phyloP scores from a whole-genome alignment of 2,329 filamentous ascomycete genomes.

The Hymenoscyphus scutula region DNA sequence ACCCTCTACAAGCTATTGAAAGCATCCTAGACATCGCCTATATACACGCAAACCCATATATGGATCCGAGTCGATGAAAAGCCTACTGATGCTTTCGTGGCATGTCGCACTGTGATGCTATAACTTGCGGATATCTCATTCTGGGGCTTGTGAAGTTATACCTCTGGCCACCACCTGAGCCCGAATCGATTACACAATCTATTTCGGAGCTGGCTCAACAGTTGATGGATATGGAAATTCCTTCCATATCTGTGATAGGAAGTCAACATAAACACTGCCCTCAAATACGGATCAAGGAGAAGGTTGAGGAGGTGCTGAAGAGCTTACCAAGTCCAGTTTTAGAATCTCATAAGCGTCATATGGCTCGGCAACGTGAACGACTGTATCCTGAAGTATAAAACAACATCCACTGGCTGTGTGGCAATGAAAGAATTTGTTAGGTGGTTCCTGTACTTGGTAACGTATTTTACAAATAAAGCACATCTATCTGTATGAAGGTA shows the following conservation, averaged over 20 bases:
- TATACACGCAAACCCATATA: not conserved
- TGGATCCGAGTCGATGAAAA: not conserved
- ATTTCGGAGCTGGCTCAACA: not conserved
- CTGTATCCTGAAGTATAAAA: not conserved
- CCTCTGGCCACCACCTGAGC: not conserved
- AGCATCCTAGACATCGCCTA: not conserved
- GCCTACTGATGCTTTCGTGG: not conserved
- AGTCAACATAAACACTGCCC: not conserved
- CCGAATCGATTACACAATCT: not conserved
- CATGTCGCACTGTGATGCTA: not conserved
- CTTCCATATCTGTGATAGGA: not conserved
- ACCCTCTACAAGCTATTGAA: not conserved
- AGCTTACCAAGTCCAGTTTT: not conserved
- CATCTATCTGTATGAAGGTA: no score
- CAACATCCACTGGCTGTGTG: no score
- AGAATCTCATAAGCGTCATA: not conserved
- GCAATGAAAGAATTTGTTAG: no score
- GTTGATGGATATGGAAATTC: not conserved
- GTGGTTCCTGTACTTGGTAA: no score
- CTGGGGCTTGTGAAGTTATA: not conserved
- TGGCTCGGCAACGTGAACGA: not conserved
- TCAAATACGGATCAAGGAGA: not conserved
- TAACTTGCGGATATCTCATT: not conserved
- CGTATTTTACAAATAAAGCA: no score
- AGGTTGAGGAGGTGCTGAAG: not conserved